Percentiles rank a stretch among this genome's conserved stretches.
These are phyloP conservation scores for Achaetomium macrosporum DNA, from an alignment of 2,329 filamentous ascomycete species.

Conservation along the genomic window DNA sequence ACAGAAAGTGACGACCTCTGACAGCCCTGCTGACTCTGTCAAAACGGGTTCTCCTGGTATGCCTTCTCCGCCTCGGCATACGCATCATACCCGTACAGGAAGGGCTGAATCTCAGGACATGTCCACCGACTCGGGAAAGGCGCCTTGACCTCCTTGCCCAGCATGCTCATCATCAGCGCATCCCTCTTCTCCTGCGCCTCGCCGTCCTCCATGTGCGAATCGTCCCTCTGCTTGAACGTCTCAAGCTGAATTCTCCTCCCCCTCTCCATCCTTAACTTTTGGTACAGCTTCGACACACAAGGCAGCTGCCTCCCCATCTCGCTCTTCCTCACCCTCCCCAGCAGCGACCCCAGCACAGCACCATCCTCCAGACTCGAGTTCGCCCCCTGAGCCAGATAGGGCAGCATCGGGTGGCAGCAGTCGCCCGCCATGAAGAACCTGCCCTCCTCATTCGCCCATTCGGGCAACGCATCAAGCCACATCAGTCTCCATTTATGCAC, in stretches of 20 bases:
- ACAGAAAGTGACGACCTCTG: background rate
- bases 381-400: constrained; percentile 59
- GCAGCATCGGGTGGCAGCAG: constrained; percentile 59
- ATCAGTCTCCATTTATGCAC: constrained; percentile 68
- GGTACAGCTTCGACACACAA: constrained; percentile 40
- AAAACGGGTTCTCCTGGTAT: constrained; percentile 23
- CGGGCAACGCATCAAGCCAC: constrained; percentile 41
- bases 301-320: constrained; percentile 41
- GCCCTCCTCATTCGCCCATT: constrained; percentile 47
- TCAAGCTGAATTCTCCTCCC: constrained; percentile 53
- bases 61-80: constrained; percentile 45
- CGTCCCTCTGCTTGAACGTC: constrained; percentile 50
- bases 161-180: constrained; percentile 47
- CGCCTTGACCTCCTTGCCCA: constrained; percentile 43
- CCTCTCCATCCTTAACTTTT: constrained; percentile 42
- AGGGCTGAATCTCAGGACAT: constrained; percentile 56
- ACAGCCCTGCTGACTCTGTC: background rate
- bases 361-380: constrained; percentile 64
- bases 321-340: constrained; percentile 44
- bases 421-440: constrained; percentile 53
- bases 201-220: constrained; percentile 50
- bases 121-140: constrained; percentile 59
- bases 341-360: constrained; percentile 54
- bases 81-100: constrained; percentile 61
- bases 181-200: constrained; percentile 54